A percentile compares a stretch with the other conserved stretches of the same genome.
phyloP scores from a whole-genome alignment of 345 rosid genomes.

The Hibiscus syriacus region DNA sequence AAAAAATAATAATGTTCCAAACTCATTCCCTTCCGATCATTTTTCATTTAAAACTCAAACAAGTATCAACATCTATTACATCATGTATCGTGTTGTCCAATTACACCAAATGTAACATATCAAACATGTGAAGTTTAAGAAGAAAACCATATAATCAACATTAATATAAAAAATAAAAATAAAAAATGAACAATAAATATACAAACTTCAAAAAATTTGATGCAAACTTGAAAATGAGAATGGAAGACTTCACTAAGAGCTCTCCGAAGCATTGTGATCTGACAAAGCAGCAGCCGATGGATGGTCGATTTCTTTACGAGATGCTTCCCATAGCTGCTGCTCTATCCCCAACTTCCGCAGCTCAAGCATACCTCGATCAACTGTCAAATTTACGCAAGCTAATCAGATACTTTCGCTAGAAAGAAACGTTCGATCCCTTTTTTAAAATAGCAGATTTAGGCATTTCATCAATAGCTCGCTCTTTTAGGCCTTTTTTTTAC shows the following conservation, averaged over 20 bases:
- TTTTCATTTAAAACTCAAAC: background rate
- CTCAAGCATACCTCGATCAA: slow-evolving; percentile 73
- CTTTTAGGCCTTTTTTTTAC: too few species aligned
- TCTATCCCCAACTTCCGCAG: slow-evolving; percentile 84
- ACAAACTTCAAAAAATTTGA: background rate
- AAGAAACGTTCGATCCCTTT: too few species aligned
- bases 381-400: slow-evolving; percentile 28
- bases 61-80: background rate
- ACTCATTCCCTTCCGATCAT: background rate
- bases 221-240: background rate
- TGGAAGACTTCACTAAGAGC: slow-evolving; percentile 6
- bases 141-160: background rate
- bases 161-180: slow-evolving; percentile 1
- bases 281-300: slow-evolving; percentile 20
- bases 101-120: background rate
- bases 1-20: background rate
- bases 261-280: slow-evolving; percentile 26
- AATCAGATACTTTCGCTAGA: too few species aligned
- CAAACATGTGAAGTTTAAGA: background rate
- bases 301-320: slow-evolving; percentile 55
- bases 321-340: slow-evolving; percentile 89
- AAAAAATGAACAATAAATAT: too few species aligned
- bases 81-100: background rate
- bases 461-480: too few species aligned
- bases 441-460: too few species aligned